Conservation (phyloP, 805 yeast species). For the Wickerhamiella kazuoi region DNA sequence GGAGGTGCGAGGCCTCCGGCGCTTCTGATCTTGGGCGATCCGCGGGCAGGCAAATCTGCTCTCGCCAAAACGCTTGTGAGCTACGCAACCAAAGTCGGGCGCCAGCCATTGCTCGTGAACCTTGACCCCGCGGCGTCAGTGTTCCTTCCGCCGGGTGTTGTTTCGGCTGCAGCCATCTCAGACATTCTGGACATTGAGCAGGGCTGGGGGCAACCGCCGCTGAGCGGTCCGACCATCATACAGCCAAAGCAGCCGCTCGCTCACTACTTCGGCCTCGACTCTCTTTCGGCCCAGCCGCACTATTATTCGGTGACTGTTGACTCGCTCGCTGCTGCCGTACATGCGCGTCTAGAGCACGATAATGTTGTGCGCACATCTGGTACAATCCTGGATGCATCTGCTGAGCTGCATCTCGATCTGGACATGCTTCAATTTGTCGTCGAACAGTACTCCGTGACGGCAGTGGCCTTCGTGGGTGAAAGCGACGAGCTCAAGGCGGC, state of each 20-base stretch:
- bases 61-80: conserved; percentile 49
- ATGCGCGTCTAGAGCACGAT: conserved; percentile 34
- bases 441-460: conserved; percentile 39
- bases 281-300: conserved; percentile 37
- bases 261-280: conserved; percentile 57
- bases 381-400: conserved; percentile 57
- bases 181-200: conserved; percentile 62
- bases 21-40: conserved; percentile 59
- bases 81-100: conserved; percentile 58
- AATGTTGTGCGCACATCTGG: conserved; percentile 31
- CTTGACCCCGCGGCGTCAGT: conserved; percentile 59
- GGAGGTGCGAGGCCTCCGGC: conserved; percentile 17
- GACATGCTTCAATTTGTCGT: conserved; percentile 42
- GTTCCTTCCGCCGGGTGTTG: conserved; percentile 62
- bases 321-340: conserved; percentile 32
- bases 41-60: conserved; percentile 63
- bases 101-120: conserved; percentile 57
- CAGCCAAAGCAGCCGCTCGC: conserved; percentile 87
- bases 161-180: conserved; percentile 69
- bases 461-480: conserved; percentile 55
- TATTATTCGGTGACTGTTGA: conserved; percentile 34
- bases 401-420: conserved; percentile 25
- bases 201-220: conserved; percentile 65
- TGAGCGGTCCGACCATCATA: conserved; percentile 28
- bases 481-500: no score